Conservation (phyloP, 2,329 filamentous ascomycete genomes). For the Arthrobotrys sinensis region DNA sequence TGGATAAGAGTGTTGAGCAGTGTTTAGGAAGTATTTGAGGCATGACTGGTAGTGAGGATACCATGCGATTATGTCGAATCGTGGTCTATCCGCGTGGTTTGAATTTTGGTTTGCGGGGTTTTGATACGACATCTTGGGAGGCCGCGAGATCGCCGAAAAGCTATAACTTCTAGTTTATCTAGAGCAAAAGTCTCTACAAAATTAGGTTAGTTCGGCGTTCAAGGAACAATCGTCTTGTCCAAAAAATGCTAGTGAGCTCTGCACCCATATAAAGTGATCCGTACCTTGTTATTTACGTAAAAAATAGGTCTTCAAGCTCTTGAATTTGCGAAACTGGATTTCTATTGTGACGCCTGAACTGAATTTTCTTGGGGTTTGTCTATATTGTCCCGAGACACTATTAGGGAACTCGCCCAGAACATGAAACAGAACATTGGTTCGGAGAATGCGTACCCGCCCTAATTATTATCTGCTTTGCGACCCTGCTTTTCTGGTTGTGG, state of each 20-base stretch:
- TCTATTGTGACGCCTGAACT: constrained; percentile 3
- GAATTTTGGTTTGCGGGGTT: constrained; percentile 28
- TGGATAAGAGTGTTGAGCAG: constrained; percentile 84
- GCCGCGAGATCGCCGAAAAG: not conserved
- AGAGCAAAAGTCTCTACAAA: not conserved
- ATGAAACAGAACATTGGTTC: constrained; percentile 14
- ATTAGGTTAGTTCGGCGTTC: not conserved
- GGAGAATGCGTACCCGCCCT: constrained; percentile 25
- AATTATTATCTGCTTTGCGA: constrained; percentile 9
- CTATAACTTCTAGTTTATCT: not conserved
- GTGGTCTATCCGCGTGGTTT: constrained; percentile 44
- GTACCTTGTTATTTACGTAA: constrained; percentile 19
- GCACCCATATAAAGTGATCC: not conserved
- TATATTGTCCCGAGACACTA: not conserved
- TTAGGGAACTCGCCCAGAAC: constrained; percentile 1
- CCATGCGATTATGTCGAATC: constrained; percentile 90
- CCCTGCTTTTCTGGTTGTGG: constrained; percentile 15
- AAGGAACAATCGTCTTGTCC: not conserved
- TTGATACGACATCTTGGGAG: constrained; percentile 49
- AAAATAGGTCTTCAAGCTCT: not conserved
- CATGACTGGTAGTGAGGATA: constrained; percentile 92
- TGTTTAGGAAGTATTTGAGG: constrained; percentile 89
- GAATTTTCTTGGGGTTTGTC: constrained; percentile 3
- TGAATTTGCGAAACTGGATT: constrained; percentile 15
- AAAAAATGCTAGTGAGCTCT: constrained; percentile 3